phyloP scores from a whole-genome alignment of 768 basidiomycete genomes.

The Podaxis sp. region DNA sequence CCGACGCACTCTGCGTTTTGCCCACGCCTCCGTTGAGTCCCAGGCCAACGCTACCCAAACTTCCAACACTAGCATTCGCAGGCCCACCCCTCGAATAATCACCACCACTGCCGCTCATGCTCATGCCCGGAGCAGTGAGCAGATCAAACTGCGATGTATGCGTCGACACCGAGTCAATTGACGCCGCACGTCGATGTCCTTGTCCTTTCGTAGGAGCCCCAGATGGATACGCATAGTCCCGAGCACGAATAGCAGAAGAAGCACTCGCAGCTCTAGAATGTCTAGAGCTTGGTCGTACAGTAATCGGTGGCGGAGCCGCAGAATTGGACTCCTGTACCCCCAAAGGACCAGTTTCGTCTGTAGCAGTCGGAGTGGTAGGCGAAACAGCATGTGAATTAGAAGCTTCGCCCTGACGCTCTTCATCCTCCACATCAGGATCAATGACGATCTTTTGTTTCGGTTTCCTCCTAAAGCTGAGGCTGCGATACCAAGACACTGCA shows the following conservation, averaged over 20 bases:
- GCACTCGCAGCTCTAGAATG: conserved; percentile 13
- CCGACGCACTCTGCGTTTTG: conserved; percentile 16
- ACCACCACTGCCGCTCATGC: not conserved
- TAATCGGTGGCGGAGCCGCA: not conserved
- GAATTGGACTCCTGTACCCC: not conserved
- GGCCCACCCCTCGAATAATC: conserved; percentile 3
- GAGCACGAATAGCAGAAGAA: conserved; percentile 1
- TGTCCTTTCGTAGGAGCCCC: not conserved
- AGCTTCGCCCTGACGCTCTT: conserved; percentile 26
- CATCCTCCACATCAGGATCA: conserved; percentile 28
- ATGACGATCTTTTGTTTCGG: conserved; percentile 28
- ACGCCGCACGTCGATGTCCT: conserved; percentile 8
- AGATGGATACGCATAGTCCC: not conserved
- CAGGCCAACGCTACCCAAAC: not conserved
- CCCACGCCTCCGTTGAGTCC: not conserved
- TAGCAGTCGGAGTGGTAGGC: not conserved
- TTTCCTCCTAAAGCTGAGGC: conserved; percentile 35
- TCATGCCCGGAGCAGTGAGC: conserved; percentile 14
- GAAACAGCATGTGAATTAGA: not conserved
- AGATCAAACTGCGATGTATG: conserved; percentile 19
- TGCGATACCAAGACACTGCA: conserved; percentile 39
- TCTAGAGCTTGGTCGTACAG: conserved; percentile 6
- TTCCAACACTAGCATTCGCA: conserved; percentile 1
- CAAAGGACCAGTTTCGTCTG: not conserved
- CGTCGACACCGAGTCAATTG: conserved; percentile 16